Percentiles rank a stretch among this genome's conserved stretches.
Evolutionary conservation across 805 yeast genomes (phyloP).

Genomic region (Cyberlindnera euphorbiae): DNA sequence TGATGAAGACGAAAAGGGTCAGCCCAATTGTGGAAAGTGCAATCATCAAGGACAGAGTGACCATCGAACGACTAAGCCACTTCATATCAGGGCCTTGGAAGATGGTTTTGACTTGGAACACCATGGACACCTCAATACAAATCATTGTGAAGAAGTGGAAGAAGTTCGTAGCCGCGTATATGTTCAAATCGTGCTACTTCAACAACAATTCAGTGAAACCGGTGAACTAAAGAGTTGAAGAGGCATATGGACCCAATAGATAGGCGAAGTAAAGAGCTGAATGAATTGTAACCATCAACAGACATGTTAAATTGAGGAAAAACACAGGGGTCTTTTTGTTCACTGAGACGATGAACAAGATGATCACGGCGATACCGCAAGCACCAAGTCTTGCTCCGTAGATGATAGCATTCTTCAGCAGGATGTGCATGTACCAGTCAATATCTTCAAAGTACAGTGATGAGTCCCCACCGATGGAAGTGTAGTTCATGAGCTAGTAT

Average conservation of each 20-base stretch:
- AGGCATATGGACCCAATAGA: constrained; percentile 46
- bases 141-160: constrained; percentile 56
- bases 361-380: constrained; percentile 40
- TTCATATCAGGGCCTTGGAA: constrained; percentile 53
- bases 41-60: constrained; percentile 35
- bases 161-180: constrained; percentile 58
- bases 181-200: constrained; percentile 34
- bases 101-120: constrained; percentile 68
- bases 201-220: constrained; percentile 36
- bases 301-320: constrained; percentile 59
- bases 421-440: constrained; percentile 32
- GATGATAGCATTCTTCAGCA: constrained; percentile 38
- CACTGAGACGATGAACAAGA: constrained; percentile 44
- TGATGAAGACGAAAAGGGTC: constrained; percentile 49
- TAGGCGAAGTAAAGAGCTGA: constrained; percentile 56
- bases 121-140: constrained; percentile 59
- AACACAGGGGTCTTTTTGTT: constrained; percentile 65
- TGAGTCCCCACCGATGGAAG: constrained; percentile 37
- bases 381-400: constrained; percentile 60
- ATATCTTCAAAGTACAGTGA: constrained; percentile 37
- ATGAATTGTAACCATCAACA: constrained; percentile 53
- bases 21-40: constrained; percentile 55
- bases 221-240: constrained; percentile 44
- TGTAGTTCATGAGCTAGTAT: constrained; percentile 33
- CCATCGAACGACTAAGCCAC: constrained; percentile 35